A percentile compares a stretch with the other conserved stretches of the same genome.
phyloP scores from a whole-genome alignment of 2,329 filamentous ascomycete species.

The Lecanosticta acicola region DNA sequence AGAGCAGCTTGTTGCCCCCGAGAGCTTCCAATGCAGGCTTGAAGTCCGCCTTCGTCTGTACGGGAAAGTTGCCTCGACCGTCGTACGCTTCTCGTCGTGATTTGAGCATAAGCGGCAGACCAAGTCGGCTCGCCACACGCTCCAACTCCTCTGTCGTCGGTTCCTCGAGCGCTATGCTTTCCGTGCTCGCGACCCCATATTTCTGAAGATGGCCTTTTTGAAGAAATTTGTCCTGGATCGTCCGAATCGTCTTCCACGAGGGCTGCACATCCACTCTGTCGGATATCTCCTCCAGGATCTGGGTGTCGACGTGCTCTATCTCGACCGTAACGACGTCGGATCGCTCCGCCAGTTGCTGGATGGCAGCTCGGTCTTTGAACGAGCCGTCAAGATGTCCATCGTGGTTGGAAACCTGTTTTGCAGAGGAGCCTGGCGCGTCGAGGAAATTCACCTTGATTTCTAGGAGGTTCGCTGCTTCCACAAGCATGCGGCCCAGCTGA shows the following conservation, averaged over 20 bases:
- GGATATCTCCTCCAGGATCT: constrained; percentile 77
- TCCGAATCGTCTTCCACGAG: constrained; percentile 76
- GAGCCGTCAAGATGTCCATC: constrained; percentile 73
- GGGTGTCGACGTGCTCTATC: constrained; percentile 92
- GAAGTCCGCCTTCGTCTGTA: constrained; percentile 56
- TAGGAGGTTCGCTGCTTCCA: constrained; percentile 74
- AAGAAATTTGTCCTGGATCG: constrained; percentile 88
- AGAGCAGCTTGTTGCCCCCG: constrained; percentile 61
- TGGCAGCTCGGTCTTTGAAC: constrained; percentile 75
- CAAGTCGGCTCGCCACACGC: constrained; percentile 58
- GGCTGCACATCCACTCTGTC: constrained; percentile 64
- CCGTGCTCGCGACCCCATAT: constrained; percentile 65
- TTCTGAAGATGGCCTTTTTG: constrained; percentile 76
- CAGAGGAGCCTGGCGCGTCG: constrained; percentile 69
- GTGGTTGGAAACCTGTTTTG: constrained; percentile 78
- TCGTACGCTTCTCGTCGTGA: constrained; percentile 86
- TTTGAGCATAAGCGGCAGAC: constrained; percentile 89
- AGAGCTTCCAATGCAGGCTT: constrained; percentile 64
- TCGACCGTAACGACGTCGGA: constrained; percentile 86
- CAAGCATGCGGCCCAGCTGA: constrained; percentile 83
- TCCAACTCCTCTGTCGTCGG: constrained; percentile 57
- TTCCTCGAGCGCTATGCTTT: constrained; percentile 61
- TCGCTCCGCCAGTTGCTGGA: constrained; percentile 67
- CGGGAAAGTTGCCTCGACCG: constrained; percentile 69
- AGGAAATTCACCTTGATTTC: constrained; percentile 75